Percentiles rank a stretch among this genome's conserved stretches.
Conservation (phyloP, 352 stramenopile genomes). For the Globisporangium rhizosaccharum region DNA sequence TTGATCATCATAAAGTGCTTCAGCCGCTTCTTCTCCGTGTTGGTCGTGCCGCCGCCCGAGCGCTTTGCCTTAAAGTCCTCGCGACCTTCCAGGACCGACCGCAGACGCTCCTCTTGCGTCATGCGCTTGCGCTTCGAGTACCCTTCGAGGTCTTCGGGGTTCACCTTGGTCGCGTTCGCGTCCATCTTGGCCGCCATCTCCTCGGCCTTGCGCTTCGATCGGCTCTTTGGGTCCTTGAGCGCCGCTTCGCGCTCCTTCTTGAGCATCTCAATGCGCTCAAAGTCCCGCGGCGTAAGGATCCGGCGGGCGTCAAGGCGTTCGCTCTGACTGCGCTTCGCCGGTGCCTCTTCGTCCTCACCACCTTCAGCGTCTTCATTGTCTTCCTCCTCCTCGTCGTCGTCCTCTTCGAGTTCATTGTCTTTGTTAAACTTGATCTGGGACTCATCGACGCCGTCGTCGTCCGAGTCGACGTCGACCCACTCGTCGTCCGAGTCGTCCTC, state of each 20-base stretch:
- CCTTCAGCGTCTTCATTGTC: constrained; percentile 27
- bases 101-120: constrained; percentile 82
- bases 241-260: constrained; percentile 85
- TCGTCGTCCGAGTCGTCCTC: constrained; percentile 62
- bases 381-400: constrained; percentile 40
- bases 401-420: constrained; percentile 21
- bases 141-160: constrained; percentile 72
- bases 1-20: constrained; percentile 99
- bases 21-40: constrained; percentile 95
- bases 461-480: constrained; percentile 69
- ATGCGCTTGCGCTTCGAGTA: constrained; percentile 88
- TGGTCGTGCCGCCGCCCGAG: constrained; percentile 93
- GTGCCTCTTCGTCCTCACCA: constrained; percentile 34
- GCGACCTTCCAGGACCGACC: constrained; percentile 83
- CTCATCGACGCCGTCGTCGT: constrained; percentile 26
- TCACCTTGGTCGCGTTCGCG: constrained; percentile 61
- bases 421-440: constrained; percentile 20
- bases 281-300: constrained; percentile 87
- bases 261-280: constrained; percentile 87
- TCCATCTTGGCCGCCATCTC: constrained; percentile 44
- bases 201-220: constrained; percentile 78
- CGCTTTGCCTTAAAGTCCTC: constrained; percentile 91
- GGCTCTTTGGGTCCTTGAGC: constrained; percentile 76
- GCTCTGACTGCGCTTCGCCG: constrained; percentile 39
- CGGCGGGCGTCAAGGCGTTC: constrained; percentile 83